These are phyloP conservation scores for Monascus ruber DNA, from an alignment of 2,329 filamentous ascomycete genomes.

Conservation along the genomic window DNA sequence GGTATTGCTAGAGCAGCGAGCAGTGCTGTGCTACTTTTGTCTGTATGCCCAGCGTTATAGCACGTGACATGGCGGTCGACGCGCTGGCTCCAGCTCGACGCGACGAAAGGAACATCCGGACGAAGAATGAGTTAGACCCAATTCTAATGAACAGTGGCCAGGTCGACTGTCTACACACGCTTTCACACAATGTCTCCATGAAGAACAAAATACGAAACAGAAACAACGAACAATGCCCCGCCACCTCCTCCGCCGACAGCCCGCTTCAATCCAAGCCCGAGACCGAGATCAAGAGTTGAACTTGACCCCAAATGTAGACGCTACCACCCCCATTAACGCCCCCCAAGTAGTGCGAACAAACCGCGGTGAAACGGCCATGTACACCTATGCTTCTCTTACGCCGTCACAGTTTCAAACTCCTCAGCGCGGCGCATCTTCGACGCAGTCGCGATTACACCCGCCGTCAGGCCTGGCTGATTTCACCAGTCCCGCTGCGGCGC, in stretches of 20 bases:
- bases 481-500: conserved; percentile 10
- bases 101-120: too few species aligned
- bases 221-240: conserved; percentile 10
- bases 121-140: too few species aligned
- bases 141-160: too few species aligned
- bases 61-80: too few species aligned
- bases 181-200: too few species aligned
- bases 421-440: conserved; percentile 14
- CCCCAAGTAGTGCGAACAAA: neutral
- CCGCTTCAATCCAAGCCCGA: conserved; percentile 2
- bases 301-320: neutral
- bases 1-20: too few species aligned
- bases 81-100: too few species aligned
- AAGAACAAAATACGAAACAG: neutral
- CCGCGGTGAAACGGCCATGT: neutral
- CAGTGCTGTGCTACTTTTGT: too few species aligned
- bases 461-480: conserved; percentile 16
- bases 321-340: neutral
- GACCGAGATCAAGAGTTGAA: conserved; percentile 4
- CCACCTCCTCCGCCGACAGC: conserved; percentile 7
- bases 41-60: too few species aligned
- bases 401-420: conserved; percentile 21
- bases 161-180: too few species aligned
- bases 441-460: conserved; percentile 14
- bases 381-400: conserved; percentile 5